Evolutionary conservation across 2,329 filamentous ascomycete genomes (phyloP).

Genomic region (Cytospora piceicola): DNA sequence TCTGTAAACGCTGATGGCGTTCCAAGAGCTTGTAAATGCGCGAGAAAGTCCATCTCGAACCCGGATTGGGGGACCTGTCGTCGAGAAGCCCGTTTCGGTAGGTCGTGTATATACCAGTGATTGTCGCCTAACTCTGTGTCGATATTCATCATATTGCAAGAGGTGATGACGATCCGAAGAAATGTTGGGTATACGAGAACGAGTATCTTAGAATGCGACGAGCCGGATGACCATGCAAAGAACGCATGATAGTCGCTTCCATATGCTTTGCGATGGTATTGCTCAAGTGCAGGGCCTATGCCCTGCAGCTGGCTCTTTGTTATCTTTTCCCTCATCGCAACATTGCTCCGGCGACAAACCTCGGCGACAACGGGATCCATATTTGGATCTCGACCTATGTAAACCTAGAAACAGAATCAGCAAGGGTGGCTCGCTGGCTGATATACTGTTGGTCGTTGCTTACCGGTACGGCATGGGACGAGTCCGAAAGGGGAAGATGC

Average conservation of each 20-base stretch:
- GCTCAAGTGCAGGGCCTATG: slow-evolving; percentile 25
- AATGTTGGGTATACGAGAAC: slow-evolving; percentile 34
- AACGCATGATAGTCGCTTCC: slow-evolving; percentile 36
- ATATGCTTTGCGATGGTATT: slow-evolving; percentile 29
- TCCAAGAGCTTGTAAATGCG: slow-evolving; percentile 33
- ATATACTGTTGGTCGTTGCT: not conserved
- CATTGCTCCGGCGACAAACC: slow-evolving; percentile 26
- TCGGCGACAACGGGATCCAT: slow-evolving; percentile 28
- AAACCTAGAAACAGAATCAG: slow-evolving; percentile 30
- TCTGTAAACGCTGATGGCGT: slow-evolving; percentile 32
- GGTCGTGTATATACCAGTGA: slow-evolving; percentile 38
- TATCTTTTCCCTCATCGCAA: slow-evolving; percentile 30
- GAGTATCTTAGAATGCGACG: slow-evolving; percentile 35
- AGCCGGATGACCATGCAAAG: slow-evolving; percentile 33
- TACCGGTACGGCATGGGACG: slow-evolving; percentile 32
- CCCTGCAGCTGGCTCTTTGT: slow-evolving; percentile 31
- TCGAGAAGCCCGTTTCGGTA: slow-evolving; percentile 28
- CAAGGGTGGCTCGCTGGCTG: too few relatives aligned
- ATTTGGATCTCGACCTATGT: slow-evolving; percentile 34
- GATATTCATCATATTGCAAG: slow-evolving; percentile 37
- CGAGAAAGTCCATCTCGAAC: slow-evolving; percentile 33
- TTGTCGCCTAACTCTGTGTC: slow-evolving; percentile 36
- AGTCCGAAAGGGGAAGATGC: slow-evolving; percentile 31
- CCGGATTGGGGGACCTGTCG: slow-evolving; percentile 4
- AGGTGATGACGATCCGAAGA: slow-evolving; percentile 36